These are phyloP conservation scores for Eucalyptus cloeziana DNA, from an alignment of 345 rosid genomes.

Conservation along the genomic window DNA sequence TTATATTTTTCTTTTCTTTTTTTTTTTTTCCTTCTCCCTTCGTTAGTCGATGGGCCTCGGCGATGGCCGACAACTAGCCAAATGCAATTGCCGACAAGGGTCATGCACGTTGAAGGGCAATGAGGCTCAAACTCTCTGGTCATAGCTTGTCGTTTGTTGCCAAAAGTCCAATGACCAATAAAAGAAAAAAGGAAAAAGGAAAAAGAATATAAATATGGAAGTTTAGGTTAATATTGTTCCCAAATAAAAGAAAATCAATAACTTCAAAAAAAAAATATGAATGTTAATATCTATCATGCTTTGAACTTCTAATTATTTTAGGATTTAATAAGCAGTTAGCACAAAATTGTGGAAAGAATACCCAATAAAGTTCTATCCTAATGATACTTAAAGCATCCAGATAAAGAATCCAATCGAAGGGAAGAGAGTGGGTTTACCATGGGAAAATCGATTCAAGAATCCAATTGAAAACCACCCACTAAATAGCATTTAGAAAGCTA, in stretches of 20 bases:
- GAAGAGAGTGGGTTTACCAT: not conserved
- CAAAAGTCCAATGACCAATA: not conserved
- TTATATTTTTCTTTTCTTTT: too few species aligned
- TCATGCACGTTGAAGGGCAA: rapidly evolving
- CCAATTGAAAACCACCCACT: not conserved
- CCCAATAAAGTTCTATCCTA: not conserved
- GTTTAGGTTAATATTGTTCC: not conserved
- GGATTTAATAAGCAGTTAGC: not conserved
- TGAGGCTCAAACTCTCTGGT: too few species aligned
- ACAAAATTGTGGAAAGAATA: not conserved
- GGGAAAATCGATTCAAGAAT: not conserved
- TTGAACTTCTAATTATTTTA: not conserved
- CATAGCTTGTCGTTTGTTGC: too few species aligned
- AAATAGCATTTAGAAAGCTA: not conserved
- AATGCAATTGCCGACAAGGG: too few species aligned
- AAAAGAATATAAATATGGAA: too few species aligned
- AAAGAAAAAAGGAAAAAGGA: not conserved
- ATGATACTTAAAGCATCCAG: not conserved
- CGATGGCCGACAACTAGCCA: too few species aligned
- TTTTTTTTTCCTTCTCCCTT: too few species aligned
- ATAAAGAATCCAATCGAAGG: not conserved
- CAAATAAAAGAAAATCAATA: not conserved
- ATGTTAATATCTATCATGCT: not conserved
- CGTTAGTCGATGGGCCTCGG: rapidly evolving
- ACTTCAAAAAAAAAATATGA: not conserved